Evolutionary conservation across 2,329 filamentous ascomycete species (phyloP).

Genomic region (Penicillium sp.): DNA sequence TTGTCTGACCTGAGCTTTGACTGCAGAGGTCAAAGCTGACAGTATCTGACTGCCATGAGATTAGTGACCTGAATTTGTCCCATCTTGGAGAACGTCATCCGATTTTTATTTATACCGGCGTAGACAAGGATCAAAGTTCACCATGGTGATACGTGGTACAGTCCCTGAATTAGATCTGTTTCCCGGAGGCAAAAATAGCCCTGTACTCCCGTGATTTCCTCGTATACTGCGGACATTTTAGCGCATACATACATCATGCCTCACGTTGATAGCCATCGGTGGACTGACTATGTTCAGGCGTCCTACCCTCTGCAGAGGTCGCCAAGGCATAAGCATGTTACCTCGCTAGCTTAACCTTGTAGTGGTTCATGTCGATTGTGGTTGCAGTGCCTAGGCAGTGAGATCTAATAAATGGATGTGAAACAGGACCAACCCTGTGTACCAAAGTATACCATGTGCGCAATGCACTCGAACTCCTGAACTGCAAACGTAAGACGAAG

Average conservation of each 20-base stretch:
- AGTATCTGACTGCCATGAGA: background rate
- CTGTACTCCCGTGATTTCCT: background rate
- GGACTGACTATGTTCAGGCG: background rate
- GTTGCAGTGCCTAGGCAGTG: background rate
- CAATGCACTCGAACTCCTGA: background rate
- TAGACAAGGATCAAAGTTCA: background rate
- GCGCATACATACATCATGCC: background rate
- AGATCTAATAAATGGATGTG: background rate
- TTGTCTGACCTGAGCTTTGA: background rate
- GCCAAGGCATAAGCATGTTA: background rate
- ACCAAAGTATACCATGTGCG: background rate
- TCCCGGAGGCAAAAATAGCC: background rate
- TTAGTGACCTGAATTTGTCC: background rate
- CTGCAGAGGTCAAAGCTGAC: background rate
- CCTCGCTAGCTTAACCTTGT: background rate
- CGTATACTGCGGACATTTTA: background rate
- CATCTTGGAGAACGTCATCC: background rate
- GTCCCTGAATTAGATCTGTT: conserved; percentile 2
- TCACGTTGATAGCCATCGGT: background rate
- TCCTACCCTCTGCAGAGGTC: conserved; percentile 1
- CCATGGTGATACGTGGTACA: background rate
- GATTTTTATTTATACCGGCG: background rate
- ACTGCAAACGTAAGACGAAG: background rate
- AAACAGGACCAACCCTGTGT: conserved; percentile 7
- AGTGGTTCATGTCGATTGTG: conserved; percentile 1